A percentile compares a stretch with the other conserved stretches of the same genome.
Conservation (phyloP, 2,329 filamentous ascomycete genomes). For the Fusarium sp. region DNA sequence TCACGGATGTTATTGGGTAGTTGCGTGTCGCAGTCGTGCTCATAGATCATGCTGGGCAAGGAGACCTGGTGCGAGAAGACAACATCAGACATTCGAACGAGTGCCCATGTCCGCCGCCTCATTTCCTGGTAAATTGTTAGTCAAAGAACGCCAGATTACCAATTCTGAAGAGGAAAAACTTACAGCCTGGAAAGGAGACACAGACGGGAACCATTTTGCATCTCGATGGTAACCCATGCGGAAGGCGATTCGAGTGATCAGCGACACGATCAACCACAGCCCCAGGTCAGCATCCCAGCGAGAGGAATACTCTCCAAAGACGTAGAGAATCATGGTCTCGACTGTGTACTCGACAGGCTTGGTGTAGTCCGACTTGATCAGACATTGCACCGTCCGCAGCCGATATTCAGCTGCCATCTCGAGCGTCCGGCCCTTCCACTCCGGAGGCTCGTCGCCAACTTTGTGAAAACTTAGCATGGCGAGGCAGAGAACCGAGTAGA, state of each 20-base stretch:
- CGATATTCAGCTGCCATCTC: constrained; percentile 75
- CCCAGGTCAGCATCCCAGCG: constrained; percentile 80
- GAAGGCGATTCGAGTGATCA: constrained; percentile 69
- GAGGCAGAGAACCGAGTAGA: constrained; percentile 81
- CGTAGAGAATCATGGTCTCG: constrained; percentile 81
- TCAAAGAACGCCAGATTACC: background rate
- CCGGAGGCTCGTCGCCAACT: constrained; percentile 81
- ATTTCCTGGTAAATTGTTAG: constrained; percentile 68
- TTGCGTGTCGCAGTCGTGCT: constrained; percentile 80
- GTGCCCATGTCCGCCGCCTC: constrained; percentile 75
- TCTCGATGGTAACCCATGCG: constrained; percentile 85
- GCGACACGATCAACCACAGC: constrained; percentile 68
- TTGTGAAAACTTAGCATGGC: constrained; percentile 84
- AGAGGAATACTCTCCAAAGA: constrained; percentile 80
- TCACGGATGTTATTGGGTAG: constrained; percentile 84
- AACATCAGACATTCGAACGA: constrained; percentile 79
- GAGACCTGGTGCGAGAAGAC: constrained; percentile 81
- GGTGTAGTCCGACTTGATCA: constrained; percentile 81
- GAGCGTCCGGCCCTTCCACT: constrained; percentile 76
- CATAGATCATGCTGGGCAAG: constrained; percentile 76
- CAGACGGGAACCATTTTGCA: constrained; percentile 76
- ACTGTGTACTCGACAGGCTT: constrained; percentile 79
- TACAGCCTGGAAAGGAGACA: constrained; percentile 79
- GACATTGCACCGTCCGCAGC: constrained; percentile 79
- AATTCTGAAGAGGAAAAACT: constrained; percentile 39